Base-by-base conservation (phyloP, 345 rosid species). In the Turritis glabra region DNA sequence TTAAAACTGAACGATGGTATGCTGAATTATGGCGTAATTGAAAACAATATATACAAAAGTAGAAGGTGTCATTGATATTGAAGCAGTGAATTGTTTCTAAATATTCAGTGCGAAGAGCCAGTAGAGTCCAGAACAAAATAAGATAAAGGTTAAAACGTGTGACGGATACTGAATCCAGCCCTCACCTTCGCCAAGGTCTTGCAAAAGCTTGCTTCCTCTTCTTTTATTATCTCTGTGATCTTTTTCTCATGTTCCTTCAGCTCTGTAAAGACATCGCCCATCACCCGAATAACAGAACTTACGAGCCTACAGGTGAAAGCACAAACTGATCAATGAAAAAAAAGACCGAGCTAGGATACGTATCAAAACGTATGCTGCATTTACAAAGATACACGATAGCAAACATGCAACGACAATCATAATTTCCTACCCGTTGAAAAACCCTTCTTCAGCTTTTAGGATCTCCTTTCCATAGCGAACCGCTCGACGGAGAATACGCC, bases 401-500 rank as follows among this genome's bases (percentile, higher is more conserved):
- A 13, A 51, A 23, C 0, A 5, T 51, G 29, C 17, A 23, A 67
- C 68, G 27, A 35, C 13, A 15, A 65, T 35, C 47, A 1, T 41
- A 32, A 27, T 41, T 66, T 72, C 86, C 29, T 85, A 95, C 99
- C 98, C 86, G 56, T 85, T 89, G 73, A 95, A 92, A 83, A 92
- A 95, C 41, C 99, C 99, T 82, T 90, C 91, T 66, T 77, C 85
- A 41, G 97, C 98, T 79, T 89, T 90, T 9, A 95, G 81, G 71
- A 90, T 92, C 81, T 95, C 98, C 46, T 84, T 88, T 30, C 99
- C 96, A 72, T 90, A 95, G 50, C 98, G 90, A 67, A 95, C 98
- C 57, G 98, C 99, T 76, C 94, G 90, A 38, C 99, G 99, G 75
- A 95, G 97, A 76, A 95, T 92, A 54, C 99, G 94, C 78, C 99